A percentile compares a stretch with the other conserved stretches of the same genome.
phyloP scores from a whole-genome alignment of 768 basidiomycete genomes.

The Leccinum broughii region DNA sequence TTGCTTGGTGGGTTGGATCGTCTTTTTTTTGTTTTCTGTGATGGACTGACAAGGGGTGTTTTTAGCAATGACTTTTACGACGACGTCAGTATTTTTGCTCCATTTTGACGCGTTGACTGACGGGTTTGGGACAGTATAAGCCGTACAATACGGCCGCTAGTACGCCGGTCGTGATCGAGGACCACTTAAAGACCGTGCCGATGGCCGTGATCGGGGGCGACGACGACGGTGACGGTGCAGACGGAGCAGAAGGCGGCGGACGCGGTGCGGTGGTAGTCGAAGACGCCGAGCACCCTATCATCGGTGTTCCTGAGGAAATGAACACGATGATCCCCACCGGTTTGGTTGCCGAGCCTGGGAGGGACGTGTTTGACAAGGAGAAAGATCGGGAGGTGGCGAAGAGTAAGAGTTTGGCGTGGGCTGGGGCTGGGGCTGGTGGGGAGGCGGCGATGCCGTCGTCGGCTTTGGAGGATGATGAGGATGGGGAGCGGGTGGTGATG shows the following conservation, averaged over 20 bases:
- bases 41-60: neutral
- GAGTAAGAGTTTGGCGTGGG: constrained; percentile 47
- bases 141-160: constrained; percentile 41
- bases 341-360: constrained; percentile 69
- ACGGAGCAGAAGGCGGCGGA: constrained; percentile 36
- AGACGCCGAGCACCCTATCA: constrained; percentile 26
- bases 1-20: constrained; percentile 63
- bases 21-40: neutral
- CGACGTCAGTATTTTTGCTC: constrained; percentile 46
- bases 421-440: neutral
- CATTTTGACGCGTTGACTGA: neutral
- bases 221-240: no score
- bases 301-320: constrained; percentile 2
- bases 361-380: constrained; percentile 65
- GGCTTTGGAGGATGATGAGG: neutral
- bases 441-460: neutral
- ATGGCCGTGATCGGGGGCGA: constrained; percentile 53
- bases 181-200: constrained; percentile 32
- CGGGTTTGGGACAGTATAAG: constrained; percentile 27
- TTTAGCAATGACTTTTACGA: constrained; percentile 67
- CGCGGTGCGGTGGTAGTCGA: constrained; percentile 56
- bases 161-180: constrained; percentile 38
- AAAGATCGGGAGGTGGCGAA: constrained; percentile 43
- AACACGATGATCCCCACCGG: constrained; percentile 45
- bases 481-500: constrained; percentile 36